Base-by-base conservation (phyloP, 768 basidiomycete genomes). In the Daedalea quercina region DNA sequence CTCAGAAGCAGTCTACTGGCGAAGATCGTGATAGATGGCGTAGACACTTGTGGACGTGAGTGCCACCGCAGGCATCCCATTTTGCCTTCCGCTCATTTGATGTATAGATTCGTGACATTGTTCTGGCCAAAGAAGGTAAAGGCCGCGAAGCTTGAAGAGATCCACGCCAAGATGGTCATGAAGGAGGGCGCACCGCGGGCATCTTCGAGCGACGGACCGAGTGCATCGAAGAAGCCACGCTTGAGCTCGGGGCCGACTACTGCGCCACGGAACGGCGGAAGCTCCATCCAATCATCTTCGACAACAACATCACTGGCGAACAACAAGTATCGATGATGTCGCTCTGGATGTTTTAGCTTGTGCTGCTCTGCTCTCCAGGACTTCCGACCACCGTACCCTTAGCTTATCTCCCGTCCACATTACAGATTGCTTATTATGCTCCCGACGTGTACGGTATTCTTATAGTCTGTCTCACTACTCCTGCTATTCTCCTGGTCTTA, bases 121-220 rank as follows among this genome's bases (percentile, higher is more conserved):
- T 97, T 97, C 71, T 97, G 94, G 94, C 94, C 94, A 4, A 90
- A 95, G 75, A 91, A 94, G 70, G 94, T 97, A 58, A 93, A 88
- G 66, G 91, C 93, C 12, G 83, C 81, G 15, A 96, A 96, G 69
- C 73, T 97, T 35, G 90, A 94, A 68, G 92, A 93, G 65, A 95
- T 97, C 42, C 93, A 96, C 63, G 87, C 90, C 15, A 96, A 96
- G 72, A 92, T 96, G 87, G 90, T 91, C 56, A 86, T 87, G 79
- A 90, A 90, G 68, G 89, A 89, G 64, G 78, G 81, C 20, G 60
- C 56, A 4, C 59, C 62, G 11, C 54, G 63, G 17, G 62, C 63
- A 9, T 58, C 62, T 31, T 63, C 65, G 23, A 61, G 57, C 54
- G 65, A 66, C 35, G 60, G 54, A 6, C 50, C 60, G 17, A 56